A percentile compares a stretch with the other conserved stretches of the same genome.
Evolutionary conservation across 2,329 filamentous ascomycete genomes (phyloP).

Genomic region (Trichophyton mentagrophytes): DNA sequence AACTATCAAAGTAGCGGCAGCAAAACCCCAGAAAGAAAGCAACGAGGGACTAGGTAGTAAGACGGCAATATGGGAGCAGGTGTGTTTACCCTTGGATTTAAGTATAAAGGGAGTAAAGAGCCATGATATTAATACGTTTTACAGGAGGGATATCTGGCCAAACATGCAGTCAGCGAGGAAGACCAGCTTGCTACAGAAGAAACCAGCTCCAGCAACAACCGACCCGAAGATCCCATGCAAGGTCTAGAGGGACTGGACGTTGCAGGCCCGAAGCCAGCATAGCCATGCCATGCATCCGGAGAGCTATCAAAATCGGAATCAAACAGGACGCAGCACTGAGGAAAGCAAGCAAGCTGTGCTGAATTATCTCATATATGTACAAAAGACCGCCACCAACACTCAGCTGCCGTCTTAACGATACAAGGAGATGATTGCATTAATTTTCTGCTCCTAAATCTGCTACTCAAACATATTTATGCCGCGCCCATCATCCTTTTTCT

Average conservation of each 20-base stretch:
- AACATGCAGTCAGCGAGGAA: constrained; percentile 74
- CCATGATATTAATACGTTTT: constrained; percentile 7
- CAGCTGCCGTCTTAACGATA: neutral
- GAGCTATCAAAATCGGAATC: no score
- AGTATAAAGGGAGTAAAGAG: constrained; percentile 1
- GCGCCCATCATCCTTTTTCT: neutral
- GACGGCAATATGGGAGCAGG: constrained; percentile 95
- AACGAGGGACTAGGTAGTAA: constrained; percentile 84
- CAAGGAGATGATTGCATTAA: constrained; percentile 4
- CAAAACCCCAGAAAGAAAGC: constrained; percentile 80
- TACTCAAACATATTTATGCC: neutral
- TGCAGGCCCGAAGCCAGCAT: constrained; percentile 74
- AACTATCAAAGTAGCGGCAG: constrained; percentile 80
- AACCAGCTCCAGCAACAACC: constrained; percentile 38
- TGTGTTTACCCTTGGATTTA: constrained; percentile 33
- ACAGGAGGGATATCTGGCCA: constrained; percentile 85
- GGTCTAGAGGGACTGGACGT: constrained; percentile 86
- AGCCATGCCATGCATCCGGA: constrained; percentile 17
- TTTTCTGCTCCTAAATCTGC: constrained; percentile 2
- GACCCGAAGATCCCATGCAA: constrained; percentile 78
- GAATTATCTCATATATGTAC: constrained; percentile 6
- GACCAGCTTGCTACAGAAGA: constrained; percentile 52
- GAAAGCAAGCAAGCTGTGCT: neutral
- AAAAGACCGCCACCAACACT: neutral
- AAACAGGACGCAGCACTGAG: neutral